Evolutionary conservation across 1,139 yeast genomes (phyloP).

Genomic region (Blastobotrys indianensis): DNA sequence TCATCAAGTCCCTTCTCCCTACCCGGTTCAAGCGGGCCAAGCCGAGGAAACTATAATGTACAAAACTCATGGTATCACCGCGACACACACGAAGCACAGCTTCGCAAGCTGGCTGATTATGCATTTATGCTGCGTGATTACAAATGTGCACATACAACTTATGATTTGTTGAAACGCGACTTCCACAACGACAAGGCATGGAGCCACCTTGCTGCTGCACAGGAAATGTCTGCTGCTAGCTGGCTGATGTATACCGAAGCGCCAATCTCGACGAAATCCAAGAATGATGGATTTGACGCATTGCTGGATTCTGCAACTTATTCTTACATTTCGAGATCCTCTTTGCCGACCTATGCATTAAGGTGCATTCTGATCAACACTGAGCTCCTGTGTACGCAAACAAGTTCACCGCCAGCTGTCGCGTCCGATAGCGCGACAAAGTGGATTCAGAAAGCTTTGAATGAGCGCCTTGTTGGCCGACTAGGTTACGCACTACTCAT

Average conservation of each 20-base stretch:
- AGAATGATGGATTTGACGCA: constrained; percentile 39
- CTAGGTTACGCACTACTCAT: constrained; percentile 41
- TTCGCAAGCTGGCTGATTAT: constrained; percentile 88
- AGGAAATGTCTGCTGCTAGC: constrained; percentile 81
- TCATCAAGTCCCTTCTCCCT: constrained; percentile 1
- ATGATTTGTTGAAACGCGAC: constrained; percentile 77
- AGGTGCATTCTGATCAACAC: constrained; percentile 40
- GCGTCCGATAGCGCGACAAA: constrained; percentile 34
- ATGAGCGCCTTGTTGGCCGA: constrained; percentile 35
- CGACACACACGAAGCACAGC: constrained; percentile 60
- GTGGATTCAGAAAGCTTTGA: constrained; percentile 35
- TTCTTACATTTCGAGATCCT: constrained; percentile 57
- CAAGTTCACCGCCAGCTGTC: constrained; percentile 26
- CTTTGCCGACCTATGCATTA: constrained; percentile 55
- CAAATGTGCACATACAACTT: constrained; percentile 75
- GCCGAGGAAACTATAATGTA: neutral
- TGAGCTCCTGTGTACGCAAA: constrained; percentile 32
- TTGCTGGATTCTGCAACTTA: constrained; percentile 60
- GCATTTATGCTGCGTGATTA: constrained; percentile 83
- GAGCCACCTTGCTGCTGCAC: constrained; percentile 75
- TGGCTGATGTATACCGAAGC: constrained; percentile 41
- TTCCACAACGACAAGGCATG: constrained; percentile 75
- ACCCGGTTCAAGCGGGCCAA: neutral
- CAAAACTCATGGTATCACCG: neutral
- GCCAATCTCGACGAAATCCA: neutral